Evolutionary conservation across 345 rosid species (phyloP).

Genomic region (Barbarea vulgaris): DNA sequence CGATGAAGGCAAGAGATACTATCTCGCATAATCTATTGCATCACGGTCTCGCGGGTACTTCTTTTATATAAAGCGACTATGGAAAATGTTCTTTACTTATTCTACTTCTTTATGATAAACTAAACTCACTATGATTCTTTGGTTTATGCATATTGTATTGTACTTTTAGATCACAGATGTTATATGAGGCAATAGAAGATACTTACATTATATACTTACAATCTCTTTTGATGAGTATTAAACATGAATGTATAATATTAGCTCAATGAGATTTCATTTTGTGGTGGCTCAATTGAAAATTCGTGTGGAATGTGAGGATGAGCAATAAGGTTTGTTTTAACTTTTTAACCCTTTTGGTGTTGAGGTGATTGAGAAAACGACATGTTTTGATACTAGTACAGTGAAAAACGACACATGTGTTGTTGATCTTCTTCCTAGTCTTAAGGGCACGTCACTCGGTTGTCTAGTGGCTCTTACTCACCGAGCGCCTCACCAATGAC

Average conservation of each 20-base stretch:
- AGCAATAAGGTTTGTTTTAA: background rate
- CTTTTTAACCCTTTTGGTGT: background rate
- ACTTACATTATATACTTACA: conserved; percentile 8
- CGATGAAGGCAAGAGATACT: conserved; percentile 68
- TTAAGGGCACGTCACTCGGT: background rate
- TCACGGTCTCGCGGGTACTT: conserved; percentile 74
- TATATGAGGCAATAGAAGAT: conserved; percentile 32
- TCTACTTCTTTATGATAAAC: conserved; percentile 1
- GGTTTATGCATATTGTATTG: conserved; percentile 38
- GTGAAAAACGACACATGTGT: background rate
- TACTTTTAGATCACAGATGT: conserved; percentile 28
- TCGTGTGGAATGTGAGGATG: conserved; percentile 4
- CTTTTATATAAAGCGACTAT: conserved; percentile 45
- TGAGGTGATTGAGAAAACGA: background rate
- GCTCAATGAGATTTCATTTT: conserved; percentile 8
- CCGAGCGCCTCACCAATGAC: conserved; percentile 19
- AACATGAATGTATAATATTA: background rate
- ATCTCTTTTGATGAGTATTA: background rate
- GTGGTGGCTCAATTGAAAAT: background rate
- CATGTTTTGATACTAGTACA: background rate
- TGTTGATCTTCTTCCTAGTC: background rate
- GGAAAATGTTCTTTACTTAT: conserved; percentile 14
- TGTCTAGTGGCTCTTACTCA: conserved; percentile 21
- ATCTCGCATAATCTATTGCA: conserved; percentile 79
- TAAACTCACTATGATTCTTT: conserved; percentile 39